Evolutionary conservation across 306 rosid species (phyloP).

Genomic region (apple (Malus domestica)): DNA sequence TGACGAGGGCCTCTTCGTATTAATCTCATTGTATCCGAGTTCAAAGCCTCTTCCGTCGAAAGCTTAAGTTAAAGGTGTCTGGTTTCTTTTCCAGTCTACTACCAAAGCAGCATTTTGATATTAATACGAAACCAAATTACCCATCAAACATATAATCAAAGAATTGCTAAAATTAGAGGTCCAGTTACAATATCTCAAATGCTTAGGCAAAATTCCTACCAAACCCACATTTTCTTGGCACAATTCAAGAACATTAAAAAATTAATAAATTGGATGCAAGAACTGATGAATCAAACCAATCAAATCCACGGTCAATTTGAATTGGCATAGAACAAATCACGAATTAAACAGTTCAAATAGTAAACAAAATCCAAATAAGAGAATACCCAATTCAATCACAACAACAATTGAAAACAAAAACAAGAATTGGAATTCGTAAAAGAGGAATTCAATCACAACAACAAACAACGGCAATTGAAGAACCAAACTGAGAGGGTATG

Average conservation of each 20-base stretch:
- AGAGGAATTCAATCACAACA: no score
- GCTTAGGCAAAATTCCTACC: not conserved
- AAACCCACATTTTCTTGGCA: not conserved
- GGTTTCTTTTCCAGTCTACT: no score
- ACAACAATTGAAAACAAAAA: not conserved
- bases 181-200: not conserved
- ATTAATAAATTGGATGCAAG: not conserved
- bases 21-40: no score
- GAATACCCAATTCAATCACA: not conserved
- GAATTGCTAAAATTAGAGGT: not conserved
- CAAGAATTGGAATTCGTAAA: not conserved
- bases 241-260: not conserved
- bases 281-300: not conserved
- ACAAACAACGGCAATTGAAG: not conserved
- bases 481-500: not conserved
- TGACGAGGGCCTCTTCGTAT: no score
- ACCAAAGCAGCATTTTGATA: not conserved
- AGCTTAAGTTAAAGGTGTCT: no score
- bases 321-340: not conserved
- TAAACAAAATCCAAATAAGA: not conserved
- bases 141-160: not conserved
- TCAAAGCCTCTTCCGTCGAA: no score
- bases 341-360: not conserved
- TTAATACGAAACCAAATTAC: not conserved
- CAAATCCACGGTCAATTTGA: not conserved